Base-by-base conservation (phyloP, 331 rosid genomes). In the Spiraea crenata region DNA sequence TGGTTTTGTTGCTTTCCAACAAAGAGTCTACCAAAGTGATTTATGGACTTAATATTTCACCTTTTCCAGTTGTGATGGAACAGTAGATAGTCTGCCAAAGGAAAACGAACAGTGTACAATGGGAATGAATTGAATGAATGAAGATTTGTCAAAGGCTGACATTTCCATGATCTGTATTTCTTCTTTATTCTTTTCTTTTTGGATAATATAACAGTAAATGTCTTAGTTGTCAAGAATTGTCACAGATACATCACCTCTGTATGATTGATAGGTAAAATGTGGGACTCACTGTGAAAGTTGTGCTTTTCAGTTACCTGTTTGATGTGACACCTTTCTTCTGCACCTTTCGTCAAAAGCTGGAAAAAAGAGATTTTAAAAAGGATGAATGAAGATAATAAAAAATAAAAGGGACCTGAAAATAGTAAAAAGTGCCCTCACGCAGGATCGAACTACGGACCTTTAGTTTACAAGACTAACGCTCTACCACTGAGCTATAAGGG, bases 391-490 rank as follows among this genome's bases (percentile, higher is more conserved):
- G 31, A 25, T 25, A 7, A 20, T 14, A 46, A 16, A 59, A 47
- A 46, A 1, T 20, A 5, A 9, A 7, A 59, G 1, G 0, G 0
- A 13, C 0, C 5, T 0, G 3, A 8, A 58, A 4, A 4, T 7
- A 2, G 9, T 14, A 3, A 19, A 2, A 0, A 9, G 0, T 85
- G 90, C 93, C 93, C 87, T 48, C 90, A 85, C 88, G 85, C 90
- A 88, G 88, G 88, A 88, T 85, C 83, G 90, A 88, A 88, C 90
- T 88, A 79, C 90, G 85, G 90, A 85, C 93, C 90, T 88, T 83
- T 88, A 88, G 88, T 88, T 88, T 85, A 88, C 93, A 88, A 88
- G 90, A 85, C 90, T 88, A 87, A 83, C 90, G 93, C 90, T 85
- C 90, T 85, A 85, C 90, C 90, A 85, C 90, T 88, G 90, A 88